These are phyloP conservation scores for Lentinus polychrous DNA, from an alignment of 1,284 basidiomycete genomes.

Conservation along the genomic window DNA sequence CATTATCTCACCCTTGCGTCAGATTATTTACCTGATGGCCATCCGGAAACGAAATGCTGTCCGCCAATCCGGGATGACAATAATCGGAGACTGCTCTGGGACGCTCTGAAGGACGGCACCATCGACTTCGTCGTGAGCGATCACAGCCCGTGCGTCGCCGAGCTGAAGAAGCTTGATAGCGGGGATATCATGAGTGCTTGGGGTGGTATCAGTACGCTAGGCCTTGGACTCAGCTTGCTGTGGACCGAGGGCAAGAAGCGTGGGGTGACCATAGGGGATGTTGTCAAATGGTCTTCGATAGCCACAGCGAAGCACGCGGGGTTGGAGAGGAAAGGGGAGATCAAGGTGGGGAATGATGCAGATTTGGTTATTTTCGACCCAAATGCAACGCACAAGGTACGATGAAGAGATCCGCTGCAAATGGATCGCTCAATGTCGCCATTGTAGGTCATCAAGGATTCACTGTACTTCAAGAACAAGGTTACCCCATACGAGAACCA, in stretches of 20 bases:
- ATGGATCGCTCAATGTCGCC: neutral
- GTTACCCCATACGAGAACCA: constrained; percentile 82
- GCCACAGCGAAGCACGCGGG: constrained; percentile 76
- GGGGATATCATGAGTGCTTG: constrained; percentile 85
- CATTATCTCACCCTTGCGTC: constrained; percentile 80
- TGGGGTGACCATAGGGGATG: constrained; percentile 49
- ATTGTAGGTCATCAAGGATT: constrained; percentile 61
- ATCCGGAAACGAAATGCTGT: constrained; percentile 87
- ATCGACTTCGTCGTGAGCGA: constrained; percentile 92
- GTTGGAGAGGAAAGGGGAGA: constrained; percentile 65
- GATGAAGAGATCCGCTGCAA: constrained; percentile 20
- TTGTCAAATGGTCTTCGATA: constrained; percentile 70
- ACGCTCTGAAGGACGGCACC: constrained; percentile 70
- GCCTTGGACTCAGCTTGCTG: constrained; percentile 78
- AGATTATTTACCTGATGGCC: constrained; percentile 59
- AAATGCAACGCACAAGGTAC: constrained; percentile 55
- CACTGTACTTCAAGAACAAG: constrained; percentile 87
- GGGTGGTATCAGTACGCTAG: constrained; percentile 89
- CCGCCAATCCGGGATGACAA: constrained; percentile 78
- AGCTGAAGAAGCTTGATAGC: constrained; percentile 74
- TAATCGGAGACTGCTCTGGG: constrained; percentile 75
- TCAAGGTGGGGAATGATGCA: constrained; percentile 71
- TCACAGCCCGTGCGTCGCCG: constrained; percentile 83
- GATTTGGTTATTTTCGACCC: constrained; percentile 86
- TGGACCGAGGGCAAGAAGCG: constrained; percentile 75